Base-by-base conservation (phyloP, 2,329 filamentous ascomycete species). In the Cercospora nicotianae region DNA sequence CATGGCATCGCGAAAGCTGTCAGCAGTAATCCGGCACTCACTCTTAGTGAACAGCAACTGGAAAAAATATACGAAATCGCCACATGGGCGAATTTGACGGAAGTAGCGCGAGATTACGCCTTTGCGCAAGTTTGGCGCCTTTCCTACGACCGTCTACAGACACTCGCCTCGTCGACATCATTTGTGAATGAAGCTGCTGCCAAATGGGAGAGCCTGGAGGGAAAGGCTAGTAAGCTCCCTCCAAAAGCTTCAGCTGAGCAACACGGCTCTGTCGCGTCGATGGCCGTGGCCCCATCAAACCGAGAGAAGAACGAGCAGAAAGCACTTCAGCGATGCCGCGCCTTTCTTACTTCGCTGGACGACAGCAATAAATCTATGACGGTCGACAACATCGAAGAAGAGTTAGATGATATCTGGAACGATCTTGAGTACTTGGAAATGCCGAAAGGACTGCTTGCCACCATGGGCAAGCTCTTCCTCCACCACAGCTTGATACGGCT, bases 401-500 rank as follows among this genome's bases (percentile, higher is more conserved):
- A 66, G 3, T 61, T 80, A 3, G 70, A 79, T 9, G 77, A 78
- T 36, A 74, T 84, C n/a, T 84, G 82, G 81, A 80, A 80, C 33
- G 82, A 84, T 67, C 73, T 82, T 2, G 83, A 84, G 66, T 80
- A 80, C 60, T 79, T 83, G 61, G 83, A 84, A 51, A 84, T 82
- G 69, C 79, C 80, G 12, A 80, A 81, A 67, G 73, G 74, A 2
- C 76, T 81, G 1, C 75, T 81, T 5, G 69, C 81, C 55, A 72
- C 76, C 16, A 45, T 83, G 8, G 79, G 81, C 3, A 63, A 68
- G 4, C 55, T 82, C 1, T 72, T 82, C 12, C 77, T 82, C 23
- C 77, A 82, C 65, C 73, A 75, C 8, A n/a, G 55, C 16, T 31
- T 75, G 30, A 55, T 74, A 5, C 23, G 45, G 64, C 31, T 13